phyloP scores from a whole-genome alignment of 2,329 filamentous ascomycete species.

The Aurifilum marmelostoma region DNA sequence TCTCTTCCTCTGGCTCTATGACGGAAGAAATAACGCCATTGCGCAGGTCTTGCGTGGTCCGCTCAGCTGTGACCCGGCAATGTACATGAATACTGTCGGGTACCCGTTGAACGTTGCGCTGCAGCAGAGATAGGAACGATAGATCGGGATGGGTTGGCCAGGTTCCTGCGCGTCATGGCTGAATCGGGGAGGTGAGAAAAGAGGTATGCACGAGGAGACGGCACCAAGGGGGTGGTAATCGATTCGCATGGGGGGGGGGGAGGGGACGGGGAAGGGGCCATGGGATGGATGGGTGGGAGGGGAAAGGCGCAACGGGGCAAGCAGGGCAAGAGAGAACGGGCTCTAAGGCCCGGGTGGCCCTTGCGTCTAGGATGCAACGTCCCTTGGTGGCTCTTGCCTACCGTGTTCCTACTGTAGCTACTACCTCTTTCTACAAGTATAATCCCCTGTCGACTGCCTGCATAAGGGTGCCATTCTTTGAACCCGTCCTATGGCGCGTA shows the following conservation, averaged over 20 bases:
- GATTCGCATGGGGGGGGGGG: background rate
- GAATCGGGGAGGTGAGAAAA: conserved; percentile 20
- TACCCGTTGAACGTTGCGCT: background rate
- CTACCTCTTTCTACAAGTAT: background rate
- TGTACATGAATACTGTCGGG: background rate
- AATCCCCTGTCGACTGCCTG: background rate
- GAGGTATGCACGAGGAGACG: background rate
- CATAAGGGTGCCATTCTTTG: background rate
- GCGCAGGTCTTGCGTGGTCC: background rate
- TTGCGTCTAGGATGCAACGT: background rate
- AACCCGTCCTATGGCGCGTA: background rate
- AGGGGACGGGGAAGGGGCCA: background rate
- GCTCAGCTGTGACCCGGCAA: background rate
- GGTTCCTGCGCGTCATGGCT: background rate
- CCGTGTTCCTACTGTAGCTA: no score
- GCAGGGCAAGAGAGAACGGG: background rate
- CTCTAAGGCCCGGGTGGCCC: background rate
- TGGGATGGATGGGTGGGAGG: background rate
- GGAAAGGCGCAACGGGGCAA: background rate
- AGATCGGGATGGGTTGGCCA: background rate
- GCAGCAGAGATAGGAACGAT: background rate
- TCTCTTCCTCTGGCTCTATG: background rate
- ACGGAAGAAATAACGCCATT: background rate
- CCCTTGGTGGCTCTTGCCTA: background rate
- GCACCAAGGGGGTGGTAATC: background rate